Conservation (phyloP, 2,329 filamentous ascomycete genomes). For the Fonsecaea nubica region DNA sequence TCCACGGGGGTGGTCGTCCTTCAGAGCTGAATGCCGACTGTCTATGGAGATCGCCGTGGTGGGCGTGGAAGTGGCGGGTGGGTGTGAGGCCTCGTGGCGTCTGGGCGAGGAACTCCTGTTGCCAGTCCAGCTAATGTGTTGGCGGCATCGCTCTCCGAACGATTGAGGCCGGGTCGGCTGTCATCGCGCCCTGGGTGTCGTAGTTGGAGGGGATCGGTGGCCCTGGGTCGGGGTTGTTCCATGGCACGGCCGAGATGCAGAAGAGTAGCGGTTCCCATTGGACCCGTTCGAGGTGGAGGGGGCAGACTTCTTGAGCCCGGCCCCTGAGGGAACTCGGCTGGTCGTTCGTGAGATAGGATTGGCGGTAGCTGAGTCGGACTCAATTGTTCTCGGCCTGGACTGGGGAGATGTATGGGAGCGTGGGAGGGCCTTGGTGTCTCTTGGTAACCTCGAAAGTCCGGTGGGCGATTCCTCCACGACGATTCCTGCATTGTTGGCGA, state of each 20-base stretch:
- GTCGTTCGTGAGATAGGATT: conserved; percentile 25
- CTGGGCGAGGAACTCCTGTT: conserved; percentile 23
- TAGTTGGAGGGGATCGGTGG: conserved; percentile 20
- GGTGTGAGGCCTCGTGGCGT: conserved; percentile 18
- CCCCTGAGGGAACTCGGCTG: conserved; percentile 23
- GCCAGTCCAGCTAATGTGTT: conserved; percentile 38
- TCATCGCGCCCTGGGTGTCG: conserved; percentile 27
- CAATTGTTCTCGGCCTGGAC: conserved; percentile 20
- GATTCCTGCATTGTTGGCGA: conserved; percentile 30
- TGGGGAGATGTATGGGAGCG: conserved; percentile 18
- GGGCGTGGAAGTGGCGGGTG: conserved; percentile 13
- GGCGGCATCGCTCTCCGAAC: conserved; percentile 39
- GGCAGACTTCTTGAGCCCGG: conserved; percentile 25
- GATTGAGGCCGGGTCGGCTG: conserved; percentile 22
- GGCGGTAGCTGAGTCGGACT: conserved; percentile 27
- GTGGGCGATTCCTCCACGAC: conserved; percentile 29
- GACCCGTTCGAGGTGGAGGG: conserved; percentile 29
- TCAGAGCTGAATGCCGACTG: conserved; percentile 2
- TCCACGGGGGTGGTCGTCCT: background rate
- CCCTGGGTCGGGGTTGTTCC: conserved; percentile 24
- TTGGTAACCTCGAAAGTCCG: conserved; percentile 28
- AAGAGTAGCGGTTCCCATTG: conserved; percentile 11
- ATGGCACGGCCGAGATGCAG: conserved; percentile 20
- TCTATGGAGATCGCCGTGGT: conserved; percentile 15
- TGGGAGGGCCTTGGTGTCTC: conserved; percentile 26